Percentiles rank a stretch among this genome's conserved stretches.
These are phyloP conservation scores for Paramyrothecium roridum DNA, from an alignment of 2,329 filamentous ascomycete genomes.

Conservation along the genomic window DNA sequence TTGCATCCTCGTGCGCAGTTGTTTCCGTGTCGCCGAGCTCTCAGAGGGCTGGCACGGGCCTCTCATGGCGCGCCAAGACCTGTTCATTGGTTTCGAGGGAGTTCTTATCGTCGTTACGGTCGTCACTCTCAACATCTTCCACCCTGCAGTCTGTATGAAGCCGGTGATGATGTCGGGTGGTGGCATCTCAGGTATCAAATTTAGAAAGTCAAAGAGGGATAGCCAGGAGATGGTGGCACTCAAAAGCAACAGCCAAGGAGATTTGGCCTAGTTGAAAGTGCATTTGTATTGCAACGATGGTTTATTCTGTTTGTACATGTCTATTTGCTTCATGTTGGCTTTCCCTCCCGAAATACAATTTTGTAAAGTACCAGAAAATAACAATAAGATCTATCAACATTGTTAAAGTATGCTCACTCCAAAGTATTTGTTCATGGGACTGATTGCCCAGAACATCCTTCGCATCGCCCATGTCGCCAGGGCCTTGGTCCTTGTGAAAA, in stretches of 20 bases:
- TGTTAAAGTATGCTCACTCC: no score
- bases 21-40: conserved; percentile 63
- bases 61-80: conserved; percentile 48
- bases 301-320: no score
- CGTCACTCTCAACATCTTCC: conserved; percentile 34
- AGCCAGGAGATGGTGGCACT: not conserved
- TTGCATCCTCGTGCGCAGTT: conserved; percentile 58
- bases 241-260: not conserved
- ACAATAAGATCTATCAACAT: no score
- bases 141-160: conserved; percentile 8
- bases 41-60: conserved; percentile 57
- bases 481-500: no score
- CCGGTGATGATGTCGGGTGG: conserved; percentile 10
- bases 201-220: not conserved
- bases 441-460: no score
- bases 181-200: conserved; percentile 5
- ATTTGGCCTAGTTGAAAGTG: not conserved
- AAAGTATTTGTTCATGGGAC: no score
- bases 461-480: no score
- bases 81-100: conserved; percentile 55
- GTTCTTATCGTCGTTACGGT: conserved; percentile 43
- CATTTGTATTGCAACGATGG: no score
- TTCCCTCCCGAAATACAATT: no score
- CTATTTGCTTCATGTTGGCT: no score
- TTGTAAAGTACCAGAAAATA: no score